A percentile compares a stretch with the other conserved stretches of the same genome.
Evolutionary conservation across 768 basidiomycete genomes (phyloP).

Genomic region (Myochromella boudieri): DNA sequence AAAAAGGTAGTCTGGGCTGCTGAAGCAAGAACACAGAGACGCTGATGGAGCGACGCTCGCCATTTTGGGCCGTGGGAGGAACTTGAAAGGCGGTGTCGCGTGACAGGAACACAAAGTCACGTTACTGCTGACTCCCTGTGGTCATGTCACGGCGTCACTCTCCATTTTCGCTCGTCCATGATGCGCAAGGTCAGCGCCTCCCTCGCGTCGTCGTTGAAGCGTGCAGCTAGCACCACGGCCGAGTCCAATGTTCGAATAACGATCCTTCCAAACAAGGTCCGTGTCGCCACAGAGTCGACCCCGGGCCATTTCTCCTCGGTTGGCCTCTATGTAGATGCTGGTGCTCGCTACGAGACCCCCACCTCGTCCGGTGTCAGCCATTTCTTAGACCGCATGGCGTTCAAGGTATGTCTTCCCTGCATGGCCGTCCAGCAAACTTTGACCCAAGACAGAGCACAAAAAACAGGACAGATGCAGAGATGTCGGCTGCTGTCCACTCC

Average conservation of each 20-base stretch:
- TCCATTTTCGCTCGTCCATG: too few species aligned
- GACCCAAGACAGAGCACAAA: conserved; percentile 80
- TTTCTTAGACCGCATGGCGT: conserved; percentile 93
- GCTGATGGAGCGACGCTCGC: neutral
- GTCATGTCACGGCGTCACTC: too few species aligned
- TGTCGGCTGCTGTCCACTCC: conserved; percentile 77
- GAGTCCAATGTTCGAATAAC: conserved; percentile 60
- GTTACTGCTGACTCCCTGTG: conserved; percentile 12
- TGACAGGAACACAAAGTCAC: conserved; percentile 7
- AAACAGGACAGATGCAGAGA: conserved; percentile 69
- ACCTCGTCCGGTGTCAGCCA: conserved; percentile 81
- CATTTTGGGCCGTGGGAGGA: conserved; percentile 1
- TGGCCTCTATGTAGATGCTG: conserved; percentile 93
- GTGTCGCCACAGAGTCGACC: conserved; percentile 87
- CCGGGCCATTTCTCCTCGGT: conserved; percentile 94
- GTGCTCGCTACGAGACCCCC: conserved; percentile 82
- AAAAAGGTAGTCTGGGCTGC: too few species aligned
- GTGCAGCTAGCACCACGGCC: conserved; percentile 16
- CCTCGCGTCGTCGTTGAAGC: conserved; percentile 27
- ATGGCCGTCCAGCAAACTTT: neutral
- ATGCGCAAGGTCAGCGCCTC: conserved; percentile 39
- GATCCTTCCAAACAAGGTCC: conserved; percentile 86
- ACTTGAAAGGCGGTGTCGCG: neutral
- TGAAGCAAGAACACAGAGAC: too few species aligned
- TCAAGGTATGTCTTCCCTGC: conserved; percentile 86